Base-by-base conservation (phyloP, 2,329 filamentous ascomycete species). In the Calonectria pseudoreteaudii region DNA sequence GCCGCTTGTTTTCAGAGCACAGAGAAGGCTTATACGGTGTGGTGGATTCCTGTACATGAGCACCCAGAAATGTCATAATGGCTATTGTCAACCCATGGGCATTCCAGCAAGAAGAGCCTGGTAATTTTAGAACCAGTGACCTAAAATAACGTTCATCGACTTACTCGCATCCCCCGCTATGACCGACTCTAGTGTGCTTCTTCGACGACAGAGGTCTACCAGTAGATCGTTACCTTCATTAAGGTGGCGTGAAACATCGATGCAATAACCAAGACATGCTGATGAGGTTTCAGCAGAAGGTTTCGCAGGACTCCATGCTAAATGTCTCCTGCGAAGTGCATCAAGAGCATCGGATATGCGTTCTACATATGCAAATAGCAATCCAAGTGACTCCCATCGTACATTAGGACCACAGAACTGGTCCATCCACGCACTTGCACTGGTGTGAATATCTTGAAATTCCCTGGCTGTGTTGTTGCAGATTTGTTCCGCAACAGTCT, bases 321-420 rank as follows among this genome's bases (percentile, higher is more conserved):
- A 28, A 34, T 62, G 52, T 13, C 47, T 11, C 13, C n/a, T 14
- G 11, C 44, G 68, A 9, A 71, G 50, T 3, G 68, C 20, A 16
- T 56, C 66, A 14, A 75, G 53, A 20, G 66, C 26, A 31, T 72
- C 62, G 11, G 71, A 68, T 20, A 69, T 50, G 9, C 58, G 31
- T 23, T 20, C 66, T 13, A 75, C 9, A 4, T 76, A 77, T 9
- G 71, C 75, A 30, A 83, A 86, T 2, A 85, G 71, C 7, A 85
- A 70, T 0, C 85, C 85, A 10, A 86, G 60, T 0, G 82, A 79
- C 68, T 86, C 85, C 85, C 85, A 86, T 4, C 85, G 81, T 50
- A 84, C 74, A 6, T 82, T 83, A 0, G 72, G 68, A 0, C 85
- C 85, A 4, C 77, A 82, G 65, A 86, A 85, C 38, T 84, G 82